A percentile compares a stretch with the other conserved stretches of the same genome.
Evolutionary conservation across 441 rosid species (phyloP).

Genomic region (Populus hybrid): DNA sequence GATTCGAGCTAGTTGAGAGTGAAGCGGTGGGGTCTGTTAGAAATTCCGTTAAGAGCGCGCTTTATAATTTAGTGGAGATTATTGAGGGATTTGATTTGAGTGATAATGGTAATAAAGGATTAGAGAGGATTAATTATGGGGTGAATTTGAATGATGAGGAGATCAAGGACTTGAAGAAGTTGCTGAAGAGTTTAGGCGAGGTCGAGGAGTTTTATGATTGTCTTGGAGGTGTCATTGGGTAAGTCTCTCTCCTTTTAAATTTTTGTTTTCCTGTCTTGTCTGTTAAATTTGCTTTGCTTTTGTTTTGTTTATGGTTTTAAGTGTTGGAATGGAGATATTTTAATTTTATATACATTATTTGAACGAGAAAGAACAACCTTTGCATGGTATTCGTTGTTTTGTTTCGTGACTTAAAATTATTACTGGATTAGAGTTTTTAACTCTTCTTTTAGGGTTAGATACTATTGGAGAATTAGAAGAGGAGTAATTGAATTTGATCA

Average conservation of each 20-base stretch:
- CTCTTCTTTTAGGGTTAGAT: not conserved
- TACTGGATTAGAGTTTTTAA: not conserved
- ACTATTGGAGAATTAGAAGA: not conserved
- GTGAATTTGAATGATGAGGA: conserved; percentile 38
- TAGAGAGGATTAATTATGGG: conserved; percentile 21
- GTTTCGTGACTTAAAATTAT: not conserved
- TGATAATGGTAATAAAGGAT: conserved; percentile 21
- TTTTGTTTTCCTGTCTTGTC: not conserved
- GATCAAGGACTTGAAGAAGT: conserved; percentile 42
- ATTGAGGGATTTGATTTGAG: conserved; percentile 62
- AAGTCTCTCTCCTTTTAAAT: not conserved
- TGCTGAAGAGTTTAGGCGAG: conserved; percentile 52
- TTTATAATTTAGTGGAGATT: conserved; percentile 65
- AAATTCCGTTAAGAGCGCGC: conserved; percentile 56
- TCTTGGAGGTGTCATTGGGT: conserved; percentile 95
- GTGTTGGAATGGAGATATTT: not conserved
- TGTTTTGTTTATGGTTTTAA: not conserved
- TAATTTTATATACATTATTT: no score
- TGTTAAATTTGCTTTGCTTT: not conserved
- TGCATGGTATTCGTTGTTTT: not conserved
- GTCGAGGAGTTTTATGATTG: conserved; percentile 79
- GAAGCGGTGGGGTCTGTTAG: conserved; percentile 33
- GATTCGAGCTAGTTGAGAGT: conserved; percentile 29
- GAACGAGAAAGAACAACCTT: not conserved
- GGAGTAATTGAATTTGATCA: not conserved